phyloP scores from a whole-genome alignment of 2,329 filamentous ascomycete species.

The Phialemonium atrogriseum region DNA sequence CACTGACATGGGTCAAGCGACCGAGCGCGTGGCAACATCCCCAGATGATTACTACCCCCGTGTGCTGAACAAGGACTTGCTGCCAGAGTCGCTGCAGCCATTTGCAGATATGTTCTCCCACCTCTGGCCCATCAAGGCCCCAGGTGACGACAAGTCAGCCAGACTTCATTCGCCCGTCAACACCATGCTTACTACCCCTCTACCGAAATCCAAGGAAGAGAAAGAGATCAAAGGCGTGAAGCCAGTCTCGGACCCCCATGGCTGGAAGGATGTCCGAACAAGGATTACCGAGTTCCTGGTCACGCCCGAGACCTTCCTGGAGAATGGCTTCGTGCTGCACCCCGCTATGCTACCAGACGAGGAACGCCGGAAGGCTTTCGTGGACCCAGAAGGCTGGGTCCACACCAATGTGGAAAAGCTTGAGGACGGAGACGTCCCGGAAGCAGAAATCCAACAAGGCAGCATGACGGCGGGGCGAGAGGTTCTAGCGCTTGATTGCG shows the following conservation, averaged over 20 bases:
- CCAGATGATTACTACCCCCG: conserved; percentile 55
- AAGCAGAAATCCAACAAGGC: conserved; percentile 65
- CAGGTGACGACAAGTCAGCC: conserved; percentile 73
- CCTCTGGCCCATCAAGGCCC: conserved; percentile 81
- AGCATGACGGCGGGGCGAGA: conserved; percentile 76
- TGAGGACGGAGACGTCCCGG: conserved; percentile 59
- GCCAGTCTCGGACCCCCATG: conserved; percentile 53
- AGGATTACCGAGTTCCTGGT: conserved; percentile 75
- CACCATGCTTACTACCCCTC: conserved; percentile 69
- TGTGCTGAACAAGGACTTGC: conserved; percentile 37
- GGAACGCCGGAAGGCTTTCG: conserved; percentile 44
- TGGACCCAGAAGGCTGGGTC: conserved; percentile 67
- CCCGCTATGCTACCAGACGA: conserved; percentile 60
- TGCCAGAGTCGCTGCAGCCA: conserved; percentile 50
- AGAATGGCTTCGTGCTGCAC: conserved; percentile 80
- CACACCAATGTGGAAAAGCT: conserved; percentile 62
- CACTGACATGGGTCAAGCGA: conserved; percentile 17
- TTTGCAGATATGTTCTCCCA: conserved; percentile 79
- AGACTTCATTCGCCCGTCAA: conserved; percentile 82
- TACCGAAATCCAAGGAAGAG: conserved; percentile 61
- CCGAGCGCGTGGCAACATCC: conserved; percentile 29
- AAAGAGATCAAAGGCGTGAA: conserved; percentile 54
- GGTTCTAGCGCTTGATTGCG: conserved; percentile 81
- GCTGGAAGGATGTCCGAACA: conserved; percentile 68
- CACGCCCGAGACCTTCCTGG: conserved; percentile 62